Percentiles rank a stretch among this genome's conserved stretches.
Conservation (phyloP, 148 eudicot species). For the Silene latifolia region DNA sequence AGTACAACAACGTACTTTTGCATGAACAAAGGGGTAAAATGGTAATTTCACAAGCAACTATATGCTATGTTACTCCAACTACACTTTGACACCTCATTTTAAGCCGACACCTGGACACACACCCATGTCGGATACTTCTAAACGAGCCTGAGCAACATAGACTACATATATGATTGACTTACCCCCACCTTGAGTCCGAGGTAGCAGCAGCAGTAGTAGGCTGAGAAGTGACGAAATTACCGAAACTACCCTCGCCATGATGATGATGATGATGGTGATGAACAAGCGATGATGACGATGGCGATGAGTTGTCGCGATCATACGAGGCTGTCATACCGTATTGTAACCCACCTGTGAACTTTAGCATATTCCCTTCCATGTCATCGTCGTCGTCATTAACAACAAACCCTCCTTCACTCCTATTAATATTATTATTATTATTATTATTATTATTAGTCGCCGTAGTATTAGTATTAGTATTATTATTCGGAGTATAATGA, state of each 20-base stretch:
- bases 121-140: too few relatives aligned
- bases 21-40: constrained; percentile 17
- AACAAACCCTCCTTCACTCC: constrained; percentile 8
- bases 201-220: constrained; percentile 17
- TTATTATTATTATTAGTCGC: too few relatives aligned
- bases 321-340: constrained; percentile 28
- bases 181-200: constrained; percentile 30
- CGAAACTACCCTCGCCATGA: constrained; percentile 34
- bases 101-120: too few relatives aligned
- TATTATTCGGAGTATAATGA: not conserved
- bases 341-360: constrained; percentile 46
- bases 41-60: constrained; percentile 7
- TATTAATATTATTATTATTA: not conserved
- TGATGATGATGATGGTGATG: constrained; percentile 20
- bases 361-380: constrained; percentile 35
- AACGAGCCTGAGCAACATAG: too few relatives aligned
- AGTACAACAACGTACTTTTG: not conserved
- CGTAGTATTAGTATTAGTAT: not conserved
- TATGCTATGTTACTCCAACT: too few relatives aligned
- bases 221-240: constrained; percentile 14
- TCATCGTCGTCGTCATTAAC: constrained; percentile 24
- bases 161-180: not conserved
- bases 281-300: constrained; percentile 17
- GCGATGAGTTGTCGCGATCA: constrained; percentile 38
- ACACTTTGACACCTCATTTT: too few relatives aligned